Evolutionary conservation across 1,139 yeast genomes (phyloP).

Genomic region (Debaryomycetaceae sp.): DNA sequence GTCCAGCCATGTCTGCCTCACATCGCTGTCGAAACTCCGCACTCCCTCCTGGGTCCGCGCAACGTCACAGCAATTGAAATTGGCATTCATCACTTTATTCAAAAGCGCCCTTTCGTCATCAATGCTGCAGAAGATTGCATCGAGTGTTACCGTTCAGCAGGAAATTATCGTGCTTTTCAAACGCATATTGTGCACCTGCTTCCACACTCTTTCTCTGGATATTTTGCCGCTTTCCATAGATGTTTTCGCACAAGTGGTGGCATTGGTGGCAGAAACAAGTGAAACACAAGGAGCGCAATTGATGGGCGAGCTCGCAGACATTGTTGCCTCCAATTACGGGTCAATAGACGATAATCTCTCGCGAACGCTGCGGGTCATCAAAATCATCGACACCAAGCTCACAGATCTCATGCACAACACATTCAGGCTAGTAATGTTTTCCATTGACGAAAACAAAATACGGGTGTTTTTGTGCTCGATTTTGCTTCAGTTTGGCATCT

Average conservation of each 20-base stretch:
- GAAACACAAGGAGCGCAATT: conserved; percentile 1
- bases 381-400: conserved; percentile 10
- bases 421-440: conserved; percentile 12
- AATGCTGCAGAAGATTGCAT: conserved; percentile 13
- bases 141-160: conserved; percentile 14
- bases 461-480: conserved; percentile 16
- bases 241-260: conserved; percentile 13
- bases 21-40: conserved; percentile 12
- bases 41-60: conserved; percentile 54
- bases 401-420: conserved; percentile 16
- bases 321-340: neutral
- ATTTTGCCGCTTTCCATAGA: conserved; percentile 23
- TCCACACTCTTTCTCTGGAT: conserved; percentile 21
- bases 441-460: conserved; percentile 26
- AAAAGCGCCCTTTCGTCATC: conserved; percentile 10
- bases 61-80: conserved; percentile 49
- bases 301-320: conserved; percentile 2
- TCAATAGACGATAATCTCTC: neutral
- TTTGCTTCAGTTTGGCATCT: conserved; percentile 17
- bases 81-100: conserved; percentile 28
- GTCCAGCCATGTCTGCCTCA: neutral
- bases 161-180: conserved; percentile 7
- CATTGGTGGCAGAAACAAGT: conserved; percentile 2
- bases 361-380: neutral
- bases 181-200: conserved; percentile 13